Base-by-base conservation (phyloP, 305 asterid genomes). In the Petunia hybrid region DNA sequence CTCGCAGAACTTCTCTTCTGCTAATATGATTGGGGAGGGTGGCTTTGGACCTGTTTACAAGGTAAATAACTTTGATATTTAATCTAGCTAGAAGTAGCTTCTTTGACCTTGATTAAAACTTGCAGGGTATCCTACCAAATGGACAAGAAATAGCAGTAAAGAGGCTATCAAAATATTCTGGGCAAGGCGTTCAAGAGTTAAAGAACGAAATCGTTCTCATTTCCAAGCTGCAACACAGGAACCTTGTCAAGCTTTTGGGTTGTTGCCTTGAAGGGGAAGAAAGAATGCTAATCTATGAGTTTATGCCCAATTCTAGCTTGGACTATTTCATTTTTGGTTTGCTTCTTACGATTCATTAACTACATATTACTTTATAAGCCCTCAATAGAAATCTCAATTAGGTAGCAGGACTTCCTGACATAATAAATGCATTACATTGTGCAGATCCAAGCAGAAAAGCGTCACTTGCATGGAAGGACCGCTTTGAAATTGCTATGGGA, bases 221-320 rank as follows among this genome's bases (percentile, higher is more conserved):
- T n/a, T 84, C 86, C 56, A 84, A 87, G 55, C 88, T 85, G 56
- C 89, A 87, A 59, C 88, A 87, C 42, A 80, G 86, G 3, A 87
- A 87, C 84, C 13, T 84, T 61, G 86, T 82, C 76, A 84, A 63
- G 73, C 61, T 60, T 13, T 0, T 87, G 5, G 89, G 81, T 45
- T 78, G 74, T 22, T 62, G 88, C 40, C 80, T 63, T 67, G 79
- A 87, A 56, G 76, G 80, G 78, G 85, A 87, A 16, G 88, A 87
- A 67, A 75, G 62, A 10, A 87, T 87, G 83, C 80, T 84, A 80
- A 74, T 87, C 70, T 84, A 87, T 1, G 88, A 87, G 66, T 84
- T 76, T 82, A 70, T 85, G 83, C 69, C 83, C 39, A 73, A 82
- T 40, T 40, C 71, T 64, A 82, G 87, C 51, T 81, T 73, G 83